These are phyloP conservation scores for Pseudevernia furfuracea DNA, from an alignment of 495 filamentous ascomycete genomes.

Conservation along the genomic window DNA sequence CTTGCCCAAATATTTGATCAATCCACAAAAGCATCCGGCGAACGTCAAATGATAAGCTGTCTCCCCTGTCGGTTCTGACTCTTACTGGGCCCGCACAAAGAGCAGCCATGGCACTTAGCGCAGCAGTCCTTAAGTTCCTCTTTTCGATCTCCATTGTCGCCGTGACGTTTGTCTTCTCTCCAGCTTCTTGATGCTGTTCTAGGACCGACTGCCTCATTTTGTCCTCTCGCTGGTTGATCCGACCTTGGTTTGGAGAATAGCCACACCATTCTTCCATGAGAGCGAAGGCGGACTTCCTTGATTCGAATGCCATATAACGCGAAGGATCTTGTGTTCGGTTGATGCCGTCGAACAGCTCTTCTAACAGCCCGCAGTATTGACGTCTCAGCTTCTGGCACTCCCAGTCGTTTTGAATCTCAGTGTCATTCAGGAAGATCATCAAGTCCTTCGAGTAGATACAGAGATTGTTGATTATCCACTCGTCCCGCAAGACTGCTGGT, in stretches of 20 bases:
- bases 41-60: constrained; percentile 81
- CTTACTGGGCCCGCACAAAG: constrained; percentile 88
- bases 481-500: constrained; percentile 72
- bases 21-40: constrained; percentile 90
- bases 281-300: constrained; percentile 84
- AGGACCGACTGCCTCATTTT: constrained; percentile 72
- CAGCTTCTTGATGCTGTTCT: constrained; percentile 53
- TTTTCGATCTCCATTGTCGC: constrained; percentile 97
- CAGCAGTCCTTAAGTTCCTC: constrained; percentile 78
- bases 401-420: constrained; percentile 92
- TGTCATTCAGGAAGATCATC: constrained; percentile 86
- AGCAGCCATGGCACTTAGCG: constrained; percentile 89
- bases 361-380: constrained; percentile 89
- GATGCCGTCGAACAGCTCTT: constrained; percentile 85
- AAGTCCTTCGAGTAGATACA: constrained; percentile 85
- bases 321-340: constrained; percentile 79
- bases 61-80: constrained; percentile 75
- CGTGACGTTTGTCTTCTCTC: constrained; percentile 64
- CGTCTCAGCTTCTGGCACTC: constrained; percentile 86
- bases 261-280: constrained; percentile 99
- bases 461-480: constrained; percentile 88
- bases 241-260: constrained; percentile 81
- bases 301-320: constrained; percentile 93
- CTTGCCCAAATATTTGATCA: constrained; percentile 82
- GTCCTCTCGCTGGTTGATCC: constrained; percentile 77